A percentile compares a stretch with the other conserved stretches of the same genome.
Evolutionary conservation across 805 yeast genomes (phyloP).

Genomic region (Komagataella populi): DNA sequence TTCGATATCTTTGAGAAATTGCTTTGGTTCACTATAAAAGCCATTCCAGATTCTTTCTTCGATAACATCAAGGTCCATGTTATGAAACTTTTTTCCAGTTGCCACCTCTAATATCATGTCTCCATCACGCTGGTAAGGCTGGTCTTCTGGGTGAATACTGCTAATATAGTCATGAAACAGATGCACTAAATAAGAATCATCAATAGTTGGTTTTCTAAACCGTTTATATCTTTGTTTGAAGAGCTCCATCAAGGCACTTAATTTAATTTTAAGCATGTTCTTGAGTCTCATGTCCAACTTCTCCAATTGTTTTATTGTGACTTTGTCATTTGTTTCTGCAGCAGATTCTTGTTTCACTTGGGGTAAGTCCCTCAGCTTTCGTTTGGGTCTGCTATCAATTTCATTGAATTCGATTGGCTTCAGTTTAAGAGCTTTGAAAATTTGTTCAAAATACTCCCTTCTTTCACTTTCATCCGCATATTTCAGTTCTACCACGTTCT

Average conservation of each 20-base stretch:
- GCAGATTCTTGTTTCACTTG: conserved; percentile 8
- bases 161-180: conserved; percentile 47
- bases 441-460: conserved; percentile 35
- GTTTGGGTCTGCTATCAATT: conserved; percentile 37
- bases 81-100: conserved; percentile 61
- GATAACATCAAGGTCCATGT: conserved; percentile 87
- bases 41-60: conserved; percentile 98
- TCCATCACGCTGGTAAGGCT: conserved; percentile 36
- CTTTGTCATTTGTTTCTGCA: background rate
- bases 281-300: conserved; percentile 71
- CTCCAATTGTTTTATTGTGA: conserved; percentile 30
- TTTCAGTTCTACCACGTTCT: conserved; percentile 25
- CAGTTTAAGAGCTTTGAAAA: conserved; percentile 43
- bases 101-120: conserved; percentile 72
- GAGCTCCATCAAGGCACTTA: conserved; percentile 80
- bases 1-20: conserved; percentile 73
- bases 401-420: conserved; percentile 66
- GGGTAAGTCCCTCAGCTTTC: conserved; percentile 28
- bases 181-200: conserved; percentile 59
- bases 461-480: conserved; percentile 36
- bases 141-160: conserved; percentile 10
- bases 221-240: conserved; percentile 80
- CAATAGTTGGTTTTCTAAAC: conserved; percentile 83
- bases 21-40: conserved; percentile 82
- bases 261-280: conserved; percentile 71